A percentile compares a stretch with the other conserved stretches of the same genome.
Evolutionary conservation across 2,329 filamentous ascomycete genomes (phyloP).

Genomic region (Aspergillus sp.): DNA sequence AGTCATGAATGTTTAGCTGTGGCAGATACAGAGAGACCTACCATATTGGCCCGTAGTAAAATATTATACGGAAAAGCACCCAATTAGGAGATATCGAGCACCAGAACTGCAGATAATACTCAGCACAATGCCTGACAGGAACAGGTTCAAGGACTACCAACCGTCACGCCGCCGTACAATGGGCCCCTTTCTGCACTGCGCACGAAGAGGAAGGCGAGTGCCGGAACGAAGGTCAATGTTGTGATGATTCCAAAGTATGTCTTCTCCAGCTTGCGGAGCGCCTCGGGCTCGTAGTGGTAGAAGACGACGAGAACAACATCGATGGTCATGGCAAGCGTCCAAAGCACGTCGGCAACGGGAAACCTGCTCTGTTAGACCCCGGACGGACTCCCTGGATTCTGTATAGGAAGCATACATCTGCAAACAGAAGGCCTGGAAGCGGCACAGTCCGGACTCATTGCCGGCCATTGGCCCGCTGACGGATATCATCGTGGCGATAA

Average conservation of each 20-base stretch:
- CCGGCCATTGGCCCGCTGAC: conserved; percentile 37
- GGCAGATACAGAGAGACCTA: no score
- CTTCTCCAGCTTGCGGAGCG: conserved; percentile 32
- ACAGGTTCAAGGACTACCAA: conserved; percentile 16
- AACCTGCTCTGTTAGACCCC: conserved; percentile 27
- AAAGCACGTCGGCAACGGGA: conserved; percentile 39
- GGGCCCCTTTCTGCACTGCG: conserved; percentile 30
- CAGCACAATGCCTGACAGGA: neutral
- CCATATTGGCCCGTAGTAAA: conserved; percentile 41
- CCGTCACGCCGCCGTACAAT: conserved; percentile 39
- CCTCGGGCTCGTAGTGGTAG: conserved; percentile 32
- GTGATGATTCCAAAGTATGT: conserved; percentile 34
- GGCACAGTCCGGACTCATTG: conserved; percentile 33
- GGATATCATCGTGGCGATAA: conserved; percentile 41
- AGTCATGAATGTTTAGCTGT: neutral
- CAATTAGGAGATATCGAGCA: conserved; percentile 40
- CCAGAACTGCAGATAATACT: conserved; percentile 30
- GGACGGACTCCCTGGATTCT: neutral
- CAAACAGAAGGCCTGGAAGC: conserved; percentile 40
- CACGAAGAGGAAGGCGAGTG: conserved; percentile 36
- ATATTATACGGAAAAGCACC: conserved; percentile 35
- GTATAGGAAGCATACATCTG: conserved; percentile 31
- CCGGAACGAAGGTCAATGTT: conserved; percentile 33
- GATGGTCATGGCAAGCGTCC: conserved; percentile 39
- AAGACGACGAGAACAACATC: conserved; percentile 41